These are phyloP conservation scores for Simplicillium sp. DNA, from an alignment of 2,329 filamentous ascomycete species.

Conservation along the genomic window DNA sequence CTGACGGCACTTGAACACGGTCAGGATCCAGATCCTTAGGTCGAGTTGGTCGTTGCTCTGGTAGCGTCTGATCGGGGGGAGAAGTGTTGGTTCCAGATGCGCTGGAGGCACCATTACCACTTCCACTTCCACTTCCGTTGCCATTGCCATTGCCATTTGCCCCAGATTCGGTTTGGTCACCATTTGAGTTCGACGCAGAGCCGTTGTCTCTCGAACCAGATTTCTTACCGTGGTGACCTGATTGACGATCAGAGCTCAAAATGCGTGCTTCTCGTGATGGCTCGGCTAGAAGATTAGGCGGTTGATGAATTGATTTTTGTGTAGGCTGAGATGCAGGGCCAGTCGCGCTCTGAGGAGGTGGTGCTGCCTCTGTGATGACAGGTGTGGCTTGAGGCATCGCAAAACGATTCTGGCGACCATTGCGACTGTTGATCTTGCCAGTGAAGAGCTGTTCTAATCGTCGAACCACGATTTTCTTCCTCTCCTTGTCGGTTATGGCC, in stretches of 20 bases:
- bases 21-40: conserved; percentile 70
- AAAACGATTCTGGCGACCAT: neutral
- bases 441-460: conserved; percentile 76
- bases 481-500: conserved; percentile 60
- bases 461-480: conserved; percentile 67
- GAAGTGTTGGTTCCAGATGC: conserved; percentile 27
- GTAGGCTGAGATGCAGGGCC: neutral
- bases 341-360: neutral
- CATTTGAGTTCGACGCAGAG: conserved; percentile 38
- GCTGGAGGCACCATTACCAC: conserved; percentile 13
- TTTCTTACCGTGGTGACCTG: conserved; percentile 22
- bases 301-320: neutral
- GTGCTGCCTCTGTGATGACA: neutral
- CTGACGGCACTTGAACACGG: conserved; percentile 62
- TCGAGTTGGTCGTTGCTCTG: conserved; percentile 68
- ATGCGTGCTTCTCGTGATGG: conserved; percentile 40
- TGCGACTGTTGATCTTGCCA: conserved; percentile 46
- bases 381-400: neutral
- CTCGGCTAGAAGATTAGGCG: conserved; percentile 15
- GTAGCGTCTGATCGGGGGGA: conserved; percentile 27
- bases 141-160: conserved; percentile 24
- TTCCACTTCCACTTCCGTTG: conserved; percentile 35
- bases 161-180: conserved; percentile 33
- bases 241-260: conserved; percentile 19
- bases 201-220: conserved; percentile 30